Percentiles rank a stretch among this genome's conserved stretches.
Conservation (phyloP, 352 stramenopile genomes). For the Saprolegnia parasitica region DNA sequence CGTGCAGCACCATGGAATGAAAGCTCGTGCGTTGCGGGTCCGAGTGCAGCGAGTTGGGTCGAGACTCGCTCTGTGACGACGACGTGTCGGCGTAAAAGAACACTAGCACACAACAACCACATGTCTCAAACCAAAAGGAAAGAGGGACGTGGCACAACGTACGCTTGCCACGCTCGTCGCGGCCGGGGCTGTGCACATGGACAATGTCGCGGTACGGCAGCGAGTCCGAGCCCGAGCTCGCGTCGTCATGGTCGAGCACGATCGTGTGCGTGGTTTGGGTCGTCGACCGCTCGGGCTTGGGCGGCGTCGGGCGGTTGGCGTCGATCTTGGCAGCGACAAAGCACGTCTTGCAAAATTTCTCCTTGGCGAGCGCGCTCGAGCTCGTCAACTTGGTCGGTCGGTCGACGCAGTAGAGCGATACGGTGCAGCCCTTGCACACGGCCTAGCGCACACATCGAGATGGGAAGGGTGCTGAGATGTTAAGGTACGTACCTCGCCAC, state of each 20-base stretch:
- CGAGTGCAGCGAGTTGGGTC: neutral
- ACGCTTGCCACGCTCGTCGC: slow-evolving; percentile 13
- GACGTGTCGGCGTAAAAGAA: slow-evolving; percentile 14
- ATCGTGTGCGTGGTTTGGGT: neutral
- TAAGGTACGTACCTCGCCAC: slow-evolving; percentile 43
- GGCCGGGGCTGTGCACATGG: slow-evolving; percentile 2
- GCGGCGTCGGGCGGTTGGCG: neutral
- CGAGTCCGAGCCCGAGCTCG: neutral
- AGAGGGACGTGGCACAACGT: neutral
- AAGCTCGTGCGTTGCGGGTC: neutral
- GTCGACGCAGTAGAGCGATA: slow-evolving; percentile 21
- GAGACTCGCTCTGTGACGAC: neutral
- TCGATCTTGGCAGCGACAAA: slow-evolving; percentile 23
- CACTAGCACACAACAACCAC: neutral
- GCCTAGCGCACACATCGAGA: neutral
- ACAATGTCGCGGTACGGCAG: neutral
- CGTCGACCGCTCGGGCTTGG: neutral
- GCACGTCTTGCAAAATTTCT: slow-evolving; percentile 29
- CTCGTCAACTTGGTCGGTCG: slow-evolving; percentile 17
- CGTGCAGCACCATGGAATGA: neutral
- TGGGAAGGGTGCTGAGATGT: neutral
- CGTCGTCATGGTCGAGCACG: neutral
- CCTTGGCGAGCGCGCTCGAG: slow-evolving; percentile 3
- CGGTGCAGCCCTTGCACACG: slow-evolving; percentile 18
- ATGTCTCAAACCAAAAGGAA: neutral